phyloP scores from a whole-genome alignment of 73 alveolate genomes.

The Blepharisma japonicum region DNA sequence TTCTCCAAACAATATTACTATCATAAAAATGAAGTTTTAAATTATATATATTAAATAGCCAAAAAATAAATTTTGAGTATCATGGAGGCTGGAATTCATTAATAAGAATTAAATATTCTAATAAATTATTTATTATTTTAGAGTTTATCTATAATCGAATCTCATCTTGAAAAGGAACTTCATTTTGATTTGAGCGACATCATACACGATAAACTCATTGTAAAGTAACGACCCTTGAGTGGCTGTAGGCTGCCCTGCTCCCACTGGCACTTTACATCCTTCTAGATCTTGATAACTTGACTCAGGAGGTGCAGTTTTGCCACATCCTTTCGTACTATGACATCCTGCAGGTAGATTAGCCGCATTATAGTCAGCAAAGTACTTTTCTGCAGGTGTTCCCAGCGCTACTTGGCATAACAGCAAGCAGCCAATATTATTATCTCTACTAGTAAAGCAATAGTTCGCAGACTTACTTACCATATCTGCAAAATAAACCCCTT shows the following conservation, averaged over 20 bases:
- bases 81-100: too few species aligned
- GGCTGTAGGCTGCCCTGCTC: conserved; percentile 50
- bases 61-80: too few species aligned
- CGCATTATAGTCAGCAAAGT: conserved; percentile 83
- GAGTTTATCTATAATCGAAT: background rate
- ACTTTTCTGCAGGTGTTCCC: conserved; percentile 82
- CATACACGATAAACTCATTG: conserved; percentile 90
- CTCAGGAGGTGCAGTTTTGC: conserved; percentile 78
- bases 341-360: conserved; percentile 45
- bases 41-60: too few species aligned
- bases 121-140: too few species aligned
- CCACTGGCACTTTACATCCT: conserved; percentile 73
- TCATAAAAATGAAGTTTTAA: too few species aligned
- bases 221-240: conserved; percentile 60
- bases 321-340: conserved; percentile 69
- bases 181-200: conserved; percentile 69
- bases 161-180: conserved; percentile 50
- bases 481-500: conserved; percentile 99
- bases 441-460: conserved; percentile 73
- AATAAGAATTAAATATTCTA: too few species aligned
- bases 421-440: conserved; percentile 81
- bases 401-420: conserved; percentile 96
- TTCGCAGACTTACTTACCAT: conserved; percentile 86
- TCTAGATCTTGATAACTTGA: conserved; percentile 42
- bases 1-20: too few species aligned